phyloP scores from a whole-genome alignment of 371 early-diverging fungal species.

The Mortierella sp. region DNA sequence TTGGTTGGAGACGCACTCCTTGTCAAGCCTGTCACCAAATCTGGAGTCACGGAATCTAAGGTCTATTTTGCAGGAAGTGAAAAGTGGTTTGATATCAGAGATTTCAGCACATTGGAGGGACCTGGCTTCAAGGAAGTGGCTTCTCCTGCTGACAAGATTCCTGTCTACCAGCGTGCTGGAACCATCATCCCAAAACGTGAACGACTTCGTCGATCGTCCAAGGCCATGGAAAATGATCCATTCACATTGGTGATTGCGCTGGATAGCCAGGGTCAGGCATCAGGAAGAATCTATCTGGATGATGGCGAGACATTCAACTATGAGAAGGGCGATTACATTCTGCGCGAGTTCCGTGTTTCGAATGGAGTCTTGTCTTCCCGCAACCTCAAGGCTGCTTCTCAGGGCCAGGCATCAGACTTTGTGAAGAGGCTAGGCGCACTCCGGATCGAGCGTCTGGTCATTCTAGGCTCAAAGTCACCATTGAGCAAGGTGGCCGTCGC shows the following conservation, averaged over 20 bases:
- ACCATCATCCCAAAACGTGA: constrained; percentile 87
- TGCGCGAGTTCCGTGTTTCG: constrained; percentile 56
- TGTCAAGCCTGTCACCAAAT: constrained; percentile 76
- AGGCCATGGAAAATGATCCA: constrained; percentile 87
- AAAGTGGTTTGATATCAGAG: constrained; percentile 51
- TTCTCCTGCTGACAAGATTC: constrained; percentile 80
- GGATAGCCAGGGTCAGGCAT: constrained; percentile 72
- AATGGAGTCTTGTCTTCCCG: constrained; percentile 56
- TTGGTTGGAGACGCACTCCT: constrained; percentile 83
- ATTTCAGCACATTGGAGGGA: constrained; percentile 58
- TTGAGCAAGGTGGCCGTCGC: constrained; percentile 28
- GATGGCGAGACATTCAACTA: constrained; percentile 90
- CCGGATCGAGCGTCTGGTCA: constrained; percentile 72
- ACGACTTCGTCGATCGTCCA: constrained; percentile 86
- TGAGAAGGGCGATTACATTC: constrained; percentile 70
- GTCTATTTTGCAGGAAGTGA: constrained; percentile 78
- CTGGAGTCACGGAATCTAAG: constrained; percentile 63
- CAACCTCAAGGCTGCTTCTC: constrained; percentile 32
- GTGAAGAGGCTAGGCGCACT: constrained; percentile 43
- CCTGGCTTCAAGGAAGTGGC: constrained; percentile 63
- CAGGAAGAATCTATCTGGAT: constrained; percentile 86
- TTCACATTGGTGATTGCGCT: constrained; percentile 90
- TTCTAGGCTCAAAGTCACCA: constrained; percentile 60
- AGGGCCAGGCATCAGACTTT: constrained; percentile 20
- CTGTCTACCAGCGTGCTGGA: constrained; percentile 90